Conservation (phyloP, 257 asterid species). For the Solanum chmielewskii region DNA sequence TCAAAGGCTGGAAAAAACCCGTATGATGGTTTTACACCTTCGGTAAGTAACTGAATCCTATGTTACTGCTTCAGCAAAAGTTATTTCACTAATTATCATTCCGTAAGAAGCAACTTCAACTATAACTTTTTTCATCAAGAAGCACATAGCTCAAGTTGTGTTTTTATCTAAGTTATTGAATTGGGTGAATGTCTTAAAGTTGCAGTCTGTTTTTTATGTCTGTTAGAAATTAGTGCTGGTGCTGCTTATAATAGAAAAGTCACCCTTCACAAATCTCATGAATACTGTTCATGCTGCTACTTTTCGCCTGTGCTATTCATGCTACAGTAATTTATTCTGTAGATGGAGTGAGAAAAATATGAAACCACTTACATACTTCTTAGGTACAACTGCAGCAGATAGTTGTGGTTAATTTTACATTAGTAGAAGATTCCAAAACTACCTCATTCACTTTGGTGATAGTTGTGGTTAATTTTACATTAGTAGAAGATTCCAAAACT, state of each 20-base stretch:
- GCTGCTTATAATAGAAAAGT: background rate
- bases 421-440: background rate
- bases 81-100: background rate
- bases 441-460: background rate
- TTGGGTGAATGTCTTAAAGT: background rate
- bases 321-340: background rate
- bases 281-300: background rate
- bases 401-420: background rate
- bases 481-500: background rate
- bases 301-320: background rate
- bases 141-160: background rate
- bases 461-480: background rate
- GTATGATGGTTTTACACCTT: conserved; percentile 87
- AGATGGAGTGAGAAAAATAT: background rate
- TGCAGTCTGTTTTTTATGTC: background rate
- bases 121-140: background rate
- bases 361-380: background rate
- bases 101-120: background rate
- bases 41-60: conserved; percentile 48
- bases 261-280: background rate
- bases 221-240: background rate
- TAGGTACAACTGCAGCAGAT: background rate
- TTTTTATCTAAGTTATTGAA: background rate
- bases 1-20: conserved; percentile 96
- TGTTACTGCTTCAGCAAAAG: background rate